These are phyloP conservation scores for Malus hybrid DNA, from an alignment of 331 rosid genomes.

Conservation along the genomic window DNA sequence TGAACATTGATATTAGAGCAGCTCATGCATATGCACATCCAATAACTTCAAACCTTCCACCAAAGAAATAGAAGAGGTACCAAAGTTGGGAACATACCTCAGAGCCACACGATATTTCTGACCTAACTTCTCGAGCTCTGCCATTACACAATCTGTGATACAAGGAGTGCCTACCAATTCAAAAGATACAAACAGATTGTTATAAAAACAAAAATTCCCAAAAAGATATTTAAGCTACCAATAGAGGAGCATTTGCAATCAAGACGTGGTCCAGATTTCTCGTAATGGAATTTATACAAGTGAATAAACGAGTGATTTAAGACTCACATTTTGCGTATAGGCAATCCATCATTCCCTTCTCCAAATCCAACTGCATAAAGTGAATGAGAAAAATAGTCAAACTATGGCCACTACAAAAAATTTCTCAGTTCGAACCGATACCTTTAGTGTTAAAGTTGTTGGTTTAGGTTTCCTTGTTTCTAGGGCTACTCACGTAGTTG, in stretches of 20 bases:
- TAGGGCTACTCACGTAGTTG: too few relatives aligned
- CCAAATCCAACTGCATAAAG: constrained; percentile 70
- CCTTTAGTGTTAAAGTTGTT: too few relatives aligned
- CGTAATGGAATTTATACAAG: not conserved
- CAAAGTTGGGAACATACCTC: constrained; percentile 35
- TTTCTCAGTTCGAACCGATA: not conserved
- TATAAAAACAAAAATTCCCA: not conserved
- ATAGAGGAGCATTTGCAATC: not conserved
- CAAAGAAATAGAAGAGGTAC: not conserved
- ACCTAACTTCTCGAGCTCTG: constrained; percentile 84
- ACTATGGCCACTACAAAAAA: not conserved
- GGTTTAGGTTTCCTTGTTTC: too few relatives aligned
- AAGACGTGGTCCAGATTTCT: not conserved
- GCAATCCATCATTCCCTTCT: constrained; percentile 95
- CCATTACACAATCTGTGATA: constrained; percentile 87
- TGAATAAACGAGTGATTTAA: not conserved
- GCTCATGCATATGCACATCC: not conserved
- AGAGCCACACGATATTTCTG: constrained; percentile 87
- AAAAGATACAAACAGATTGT: not conserved
- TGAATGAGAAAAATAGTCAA: not conserved
- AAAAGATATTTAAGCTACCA: not conserved
- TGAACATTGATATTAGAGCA: not conserved
- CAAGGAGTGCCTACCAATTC: constrained; percentile 72
- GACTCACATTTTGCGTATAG: constrained; percentile 90
- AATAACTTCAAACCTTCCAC: not conserved